Evolutionary conservation across 164 flowering plant species (phyloP).

Genomic region (Piper betle): DNA sequence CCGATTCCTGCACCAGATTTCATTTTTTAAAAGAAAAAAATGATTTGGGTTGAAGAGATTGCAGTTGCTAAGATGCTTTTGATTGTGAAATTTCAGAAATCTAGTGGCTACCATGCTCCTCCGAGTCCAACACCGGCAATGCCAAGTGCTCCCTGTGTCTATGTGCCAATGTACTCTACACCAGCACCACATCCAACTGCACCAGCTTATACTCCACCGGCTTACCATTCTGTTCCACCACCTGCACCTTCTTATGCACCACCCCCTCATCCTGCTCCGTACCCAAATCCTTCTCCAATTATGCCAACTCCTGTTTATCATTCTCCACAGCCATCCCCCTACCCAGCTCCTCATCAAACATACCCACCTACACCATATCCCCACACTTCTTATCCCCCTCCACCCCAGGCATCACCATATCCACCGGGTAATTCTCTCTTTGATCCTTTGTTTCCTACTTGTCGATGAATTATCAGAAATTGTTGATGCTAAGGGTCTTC

Average conservation of each 20-base stretch:
- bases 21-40: too few species aligned
- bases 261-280: constrained; percentile 1
- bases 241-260: constrained; percentile 8
- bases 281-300: constrained; percentile 13
- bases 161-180: constrained; percentile 19
- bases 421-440: constrained; percentile 27
- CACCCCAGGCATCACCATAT: constrained; percentile 23
- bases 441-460: background rate
- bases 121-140: constrained; percentile 46
- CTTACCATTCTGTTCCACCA: constrained; percentile 16
- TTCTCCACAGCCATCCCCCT: constrained; percentile 21
- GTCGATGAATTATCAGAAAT: background rate
- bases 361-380: constrained; percentile 45
- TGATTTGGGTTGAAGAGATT: background rate
- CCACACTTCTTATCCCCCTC: constrained; percentile 43
- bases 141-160: constrained; percentile 20
- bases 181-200: constrained; percentile 29
- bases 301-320: constrained; percentile 27
- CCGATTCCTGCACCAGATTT: background rate
- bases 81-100: constrained; percentile 32
- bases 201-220: constrained; percentile 3
- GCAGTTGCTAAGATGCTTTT: background rate
- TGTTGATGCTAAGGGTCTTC: background rate
- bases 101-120: constrained; percentile 19
- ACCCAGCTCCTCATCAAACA: constrained; percentile 53